Evolutionary conservation across 495 filamentous ascomycete species (phyloP).

Genomic region (Aspergillus haitiensis): DNA sequence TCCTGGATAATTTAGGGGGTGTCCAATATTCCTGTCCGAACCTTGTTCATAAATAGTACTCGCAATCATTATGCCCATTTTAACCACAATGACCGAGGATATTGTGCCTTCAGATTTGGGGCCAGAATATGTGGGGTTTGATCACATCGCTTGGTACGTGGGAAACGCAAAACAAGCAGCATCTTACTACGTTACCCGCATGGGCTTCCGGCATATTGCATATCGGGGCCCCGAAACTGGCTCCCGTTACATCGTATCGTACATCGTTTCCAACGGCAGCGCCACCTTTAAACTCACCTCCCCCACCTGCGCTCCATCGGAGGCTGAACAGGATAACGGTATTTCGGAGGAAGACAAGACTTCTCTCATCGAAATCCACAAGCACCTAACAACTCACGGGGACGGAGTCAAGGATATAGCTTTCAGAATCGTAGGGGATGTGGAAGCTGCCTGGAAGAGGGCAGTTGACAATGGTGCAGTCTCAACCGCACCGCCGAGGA

Average conservation of each 20-base stretch:
- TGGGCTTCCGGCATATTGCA: slow-evolving; percentile 71
- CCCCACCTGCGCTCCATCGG: slow-evolving; percentile 56
- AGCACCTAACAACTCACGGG: slow-evolving; percentile 69
- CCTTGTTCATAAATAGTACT: neutral
- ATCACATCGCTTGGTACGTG: slow-evolving; percentile 83
- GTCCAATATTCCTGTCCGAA: too few species aligned
- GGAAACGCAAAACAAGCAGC: slow-evolving; percentile 86
- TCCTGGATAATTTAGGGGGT: too few species aligned
- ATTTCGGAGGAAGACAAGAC: slow-evolving; percentile 39
- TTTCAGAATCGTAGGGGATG: slow-evolving; percentile 70
- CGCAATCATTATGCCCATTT: neutral
- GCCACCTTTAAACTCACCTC: slow-evolving; percentile 75
- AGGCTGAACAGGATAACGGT: slow-evolving; percentile 26
- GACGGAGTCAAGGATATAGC: slow-evolving; percentile 83
- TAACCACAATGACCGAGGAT: neutral
- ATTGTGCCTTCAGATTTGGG: slow-evolving; percentile 25
- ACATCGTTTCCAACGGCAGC: slow-evolving; percentile 68
- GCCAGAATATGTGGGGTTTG: slow-evolving; percentile 65
- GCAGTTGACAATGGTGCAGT: slow-evolving; percentile 65
- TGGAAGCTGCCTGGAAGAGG: slow-evolving; percentile 61
- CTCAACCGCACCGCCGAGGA: slow-evolving; percentile 55
- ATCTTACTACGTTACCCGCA: slow-evolving; percentile 70
- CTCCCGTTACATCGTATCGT: slow-evolving; percentile 64
- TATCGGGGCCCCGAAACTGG: slow-evolving; percentile 80
- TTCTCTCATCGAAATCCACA: slow-evolving; percentile 63